phyloP scores from a whole-genome alignment of 768 basidiomycete species.

The Crassisporium funariophilum region DNA sequence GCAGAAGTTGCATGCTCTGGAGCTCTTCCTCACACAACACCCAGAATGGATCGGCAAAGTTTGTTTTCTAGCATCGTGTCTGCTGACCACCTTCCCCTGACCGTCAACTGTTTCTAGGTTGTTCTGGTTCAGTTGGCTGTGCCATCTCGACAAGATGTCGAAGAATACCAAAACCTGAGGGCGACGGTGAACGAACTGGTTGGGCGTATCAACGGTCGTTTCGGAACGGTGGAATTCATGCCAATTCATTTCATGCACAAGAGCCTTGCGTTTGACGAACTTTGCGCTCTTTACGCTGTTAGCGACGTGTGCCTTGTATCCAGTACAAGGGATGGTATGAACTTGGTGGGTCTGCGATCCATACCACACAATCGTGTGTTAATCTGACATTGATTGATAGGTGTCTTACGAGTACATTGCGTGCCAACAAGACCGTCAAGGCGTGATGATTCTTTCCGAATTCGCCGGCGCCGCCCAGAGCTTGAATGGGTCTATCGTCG shows the following conservation, averaged over 20 bases:
- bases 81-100: constrained; percentile 11
- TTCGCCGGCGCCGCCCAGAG: constrained; percentile 98
- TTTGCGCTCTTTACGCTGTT: constrained; percentile 96
- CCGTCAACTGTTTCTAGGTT: constrained; percentile 63
- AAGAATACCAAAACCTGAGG: constrained; percentile 97
- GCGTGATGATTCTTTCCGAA: constrained; percentile 97
- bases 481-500: constrained; percentile 93
- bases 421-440: constrained; percentile 89
- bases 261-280: constrained; percentile 87
- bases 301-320: constrained; percentile 96
- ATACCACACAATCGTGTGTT: constrained; percentile 1
- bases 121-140: constrained; percentile 97
- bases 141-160: constrained; percentile 96
- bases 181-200: constrained; percentile 97
- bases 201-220: constrained; percentile 96
- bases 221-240: constrained; percentile 99
- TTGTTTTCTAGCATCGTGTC: constrained; percentile 12
- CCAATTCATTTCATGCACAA: constrained; percentile 99
- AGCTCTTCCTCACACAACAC: constrained; percentile 95
- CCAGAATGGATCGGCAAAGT: constrained; percentile 99
- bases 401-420: constrained; percentile 99
- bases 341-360: constrained; percentile 71
- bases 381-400: constrained; percentile 42
- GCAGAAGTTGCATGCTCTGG: constrained; percentile 95
- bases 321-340: constrained; percentile 98